A percentile compares a stretch with the other conserved stretches of the same genome.
Evolutionary conservation across 257 asterid genomes (phyloP).

Genomic region (Scutellaria galericulata): DNA sequence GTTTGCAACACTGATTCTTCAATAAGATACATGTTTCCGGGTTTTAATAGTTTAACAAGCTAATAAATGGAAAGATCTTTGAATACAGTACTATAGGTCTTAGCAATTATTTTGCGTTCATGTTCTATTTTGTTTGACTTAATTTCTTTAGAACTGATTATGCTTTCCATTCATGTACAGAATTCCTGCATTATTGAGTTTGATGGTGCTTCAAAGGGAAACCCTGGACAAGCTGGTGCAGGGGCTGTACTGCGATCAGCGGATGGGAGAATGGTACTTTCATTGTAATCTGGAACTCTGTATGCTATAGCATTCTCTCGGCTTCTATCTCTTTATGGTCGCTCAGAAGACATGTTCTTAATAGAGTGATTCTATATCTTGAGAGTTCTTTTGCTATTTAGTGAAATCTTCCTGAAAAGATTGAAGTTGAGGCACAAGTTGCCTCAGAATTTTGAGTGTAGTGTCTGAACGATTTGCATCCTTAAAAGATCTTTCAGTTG

Average conservation of each 20-base stretch:
- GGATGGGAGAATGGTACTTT: slow-evolving; percentile 76
- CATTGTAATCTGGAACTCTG: not conserved
- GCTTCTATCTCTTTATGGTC: not conserved
- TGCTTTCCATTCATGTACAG: slow-evolving; percentile 45
- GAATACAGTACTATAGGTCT: slow-evolving; percentile 10
- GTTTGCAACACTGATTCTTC: not conserved
- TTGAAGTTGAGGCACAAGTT: not conserved
- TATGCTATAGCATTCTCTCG: not conserved
- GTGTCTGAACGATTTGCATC: not conserved
- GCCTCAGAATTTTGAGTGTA: not conserved
- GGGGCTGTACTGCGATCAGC: slow-evolving; percentile 81
- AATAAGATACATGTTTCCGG: not conserved
- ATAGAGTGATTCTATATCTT: slow-evolving; percentile 4
- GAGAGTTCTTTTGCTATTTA: slow-evolving; percentile 6
- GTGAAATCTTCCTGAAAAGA: slow-evolving; percentile 4
- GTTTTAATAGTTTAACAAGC: not conserved
- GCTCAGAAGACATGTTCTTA: slow-evolving; percentile 3
- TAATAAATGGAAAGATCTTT: slow-evolving; percentile 4
- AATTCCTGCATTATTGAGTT: slow-evolving; percentile 76
- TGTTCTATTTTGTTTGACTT: too few relatives aligned
- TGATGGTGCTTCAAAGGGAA: slow-evolving; percentile 97
- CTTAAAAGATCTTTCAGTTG: not conserved
- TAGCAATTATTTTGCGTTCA: not conserved
- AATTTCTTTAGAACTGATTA: not conserved
- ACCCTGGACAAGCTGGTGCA: slow-evolving; percentile 97